Conservation (phyloP, 106 monocot genomes). For the Dactylorhiza incarnata region DNA sequence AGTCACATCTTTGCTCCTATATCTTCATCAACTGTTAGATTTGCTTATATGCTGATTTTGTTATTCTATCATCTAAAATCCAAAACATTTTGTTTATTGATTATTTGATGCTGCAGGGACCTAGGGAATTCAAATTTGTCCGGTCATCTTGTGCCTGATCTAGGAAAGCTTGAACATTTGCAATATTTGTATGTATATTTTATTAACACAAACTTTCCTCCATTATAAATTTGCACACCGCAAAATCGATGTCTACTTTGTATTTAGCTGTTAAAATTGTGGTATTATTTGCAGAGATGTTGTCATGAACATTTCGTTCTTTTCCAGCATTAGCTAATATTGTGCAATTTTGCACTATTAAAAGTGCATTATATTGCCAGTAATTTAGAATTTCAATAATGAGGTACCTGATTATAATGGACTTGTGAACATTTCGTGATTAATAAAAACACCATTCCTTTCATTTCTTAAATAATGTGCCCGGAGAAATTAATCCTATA, state of each 20-base stretch:
- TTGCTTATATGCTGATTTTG: neutral
- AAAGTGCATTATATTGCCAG: too few species aligned
- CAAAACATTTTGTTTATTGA: neutral
- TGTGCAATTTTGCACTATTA: neutral
- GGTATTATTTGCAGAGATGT: neutral
- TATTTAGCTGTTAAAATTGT: neutral
- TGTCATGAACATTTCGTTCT: neutral
- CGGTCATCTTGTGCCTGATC: slow-evolving; percentile 69
- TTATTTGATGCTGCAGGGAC: slow-evolving; percentile 40
- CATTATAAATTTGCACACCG: neutral
- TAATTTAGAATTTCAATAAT: too few species aligned
- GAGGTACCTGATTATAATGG: neutral
- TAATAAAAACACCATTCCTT: neutral
- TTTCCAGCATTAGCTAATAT: neutral
- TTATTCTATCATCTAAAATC: neutral
- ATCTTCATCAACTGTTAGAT: neutral
- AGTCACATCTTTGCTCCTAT: neutral
- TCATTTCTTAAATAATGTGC: neutral
- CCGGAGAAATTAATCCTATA: neutral
- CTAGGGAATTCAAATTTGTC: slow-evolving; percentile 78
- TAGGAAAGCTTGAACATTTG: slow-evolving; percentile 75
- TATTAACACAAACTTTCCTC: neutral
- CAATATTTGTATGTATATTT: slow-evolving; percentile 64
- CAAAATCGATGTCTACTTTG: neutral
- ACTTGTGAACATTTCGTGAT: neutral